Evolutionary conservation across 2,329 filamentous ascomycete genomes (phyloP).

Genomic region (Pestalotiopsis sp.): DNA sequence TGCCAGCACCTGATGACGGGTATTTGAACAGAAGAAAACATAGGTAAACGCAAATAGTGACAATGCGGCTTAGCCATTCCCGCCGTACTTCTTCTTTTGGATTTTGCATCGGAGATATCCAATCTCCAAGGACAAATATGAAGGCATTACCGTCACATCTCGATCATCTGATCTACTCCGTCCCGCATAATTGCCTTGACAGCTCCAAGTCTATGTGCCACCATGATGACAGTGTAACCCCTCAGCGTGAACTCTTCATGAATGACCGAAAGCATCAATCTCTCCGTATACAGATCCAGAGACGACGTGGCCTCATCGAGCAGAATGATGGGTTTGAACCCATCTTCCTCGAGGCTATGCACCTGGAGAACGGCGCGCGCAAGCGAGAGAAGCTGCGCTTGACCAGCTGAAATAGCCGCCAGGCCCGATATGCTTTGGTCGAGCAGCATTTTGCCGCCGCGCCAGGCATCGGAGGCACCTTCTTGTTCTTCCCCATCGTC

Average conservation of each 20-base stretch:
- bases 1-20: too few relatives aligned
- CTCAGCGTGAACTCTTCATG: constrained; percentile 27
- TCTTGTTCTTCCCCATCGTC: not conserved
- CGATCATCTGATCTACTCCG: constrained; percentile 21
- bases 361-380: constrained; percentile 29
- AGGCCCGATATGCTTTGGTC: constrained; percentile 27
- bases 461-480: too few relatives aligned
- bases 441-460: constrained; percentile 23
- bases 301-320: constrained; percentile 33
- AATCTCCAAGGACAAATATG: too few relatives aligned
- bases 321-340: constrained; percentile 27
- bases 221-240: constrained; percentile 33
- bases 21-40: too few relatives aligned
- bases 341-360: constrained; percentile 3
- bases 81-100: too few relatives aligned
- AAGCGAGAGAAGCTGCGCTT: constrained; percentile 33
- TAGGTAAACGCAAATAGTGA: too few relatives aligned
- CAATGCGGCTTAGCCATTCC: not conserved
- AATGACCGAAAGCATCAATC: constrained; percentile 30
- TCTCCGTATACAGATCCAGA: constrained; percentile 33
- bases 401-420: constrained; percentile 30
- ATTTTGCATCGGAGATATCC: too few relatives aligned
- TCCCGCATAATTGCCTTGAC: constrained; percentile 22
- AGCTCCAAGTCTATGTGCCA: constrained; percentile 31
- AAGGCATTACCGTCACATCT: not conserved